Evolutionary conservation across 345 rosid species (phyloP).

Genomic region (Hibiscus trionum): DNA sequence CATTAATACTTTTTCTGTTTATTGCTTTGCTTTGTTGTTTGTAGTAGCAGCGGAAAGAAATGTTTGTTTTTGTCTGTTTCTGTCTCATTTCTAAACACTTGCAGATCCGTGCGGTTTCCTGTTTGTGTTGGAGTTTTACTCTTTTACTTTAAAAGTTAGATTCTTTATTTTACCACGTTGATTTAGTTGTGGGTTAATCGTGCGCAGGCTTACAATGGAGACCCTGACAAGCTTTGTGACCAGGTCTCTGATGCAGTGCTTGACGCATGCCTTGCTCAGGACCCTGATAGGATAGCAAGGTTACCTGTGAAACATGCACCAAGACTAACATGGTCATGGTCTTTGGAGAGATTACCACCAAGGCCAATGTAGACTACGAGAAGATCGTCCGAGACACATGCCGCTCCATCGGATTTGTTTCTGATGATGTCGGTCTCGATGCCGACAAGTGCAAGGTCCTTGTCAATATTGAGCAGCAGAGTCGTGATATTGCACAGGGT

Average conservation of each 20-base stretch:
- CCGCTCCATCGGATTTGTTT: neutral
- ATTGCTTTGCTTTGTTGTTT: neutral
- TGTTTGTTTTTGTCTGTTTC: no score
- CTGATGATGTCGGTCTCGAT: neutral
- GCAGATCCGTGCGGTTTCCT: neutral
- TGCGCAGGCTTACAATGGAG: neutral
- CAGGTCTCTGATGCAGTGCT: neutral
- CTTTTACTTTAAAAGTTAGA: no score
- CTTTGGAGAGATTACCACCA: neutral
- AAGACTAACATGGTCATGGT: neutral
- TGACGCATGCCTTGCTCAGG: neutral
- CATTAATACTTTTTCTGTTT: neutral
- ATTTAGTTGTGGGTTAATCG: neutral
- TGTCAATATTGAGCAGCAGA: neutral
- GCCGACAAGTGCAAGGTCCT: neutral
- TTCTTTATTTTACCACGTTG: neutral
- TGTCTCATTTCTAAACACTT: no score
- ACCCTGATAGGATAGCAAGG: neutral
- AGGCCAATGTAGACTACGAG: neutral
- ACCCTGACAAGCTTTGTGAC: neutral
- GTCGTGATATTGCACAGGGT: neutral
- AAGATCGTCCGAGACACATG: neutral
- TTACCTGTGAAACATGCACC: neutral
- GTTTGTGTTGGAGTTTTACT: neutral
- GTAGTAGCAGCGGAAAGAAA: neutral